Evolutionary conservation across 2,329 filamentous ascomycete species (phyloP), one percentile per base, ranked within the genome.

Genomic region (Colletotrichum tamarilloi): DNA sequence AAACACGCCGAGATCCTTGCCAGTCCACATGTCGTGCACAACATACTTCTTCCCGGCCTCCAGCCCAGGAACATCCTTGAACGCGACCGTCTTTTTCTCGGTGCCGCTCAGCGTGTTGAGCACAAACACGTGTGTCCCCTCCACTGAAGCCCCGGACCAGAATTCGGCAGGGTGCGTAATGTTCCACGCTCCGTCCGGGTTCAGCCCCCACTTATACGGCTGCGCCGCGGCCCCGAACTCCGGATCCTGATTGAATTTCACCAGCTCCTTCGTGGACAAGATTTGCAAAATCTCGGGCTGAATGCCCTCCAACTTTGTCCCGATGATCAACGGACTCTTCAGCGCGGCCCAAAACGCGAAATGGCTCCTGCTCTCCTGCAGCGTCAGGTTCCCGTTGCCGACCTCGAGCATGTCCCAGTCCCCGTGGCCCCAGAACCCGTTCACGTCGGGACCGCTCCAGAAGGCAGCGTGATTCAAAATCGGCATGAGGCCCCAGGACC

Each of bases 371-470:
- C 84, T 84, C 79, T 89, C 86, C 1, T 81, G 82, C 0, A 79
- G 49, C 0, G 84, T 87, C 57, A 89, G 78, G 26, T 85, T 79
- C 0, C 83, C 84, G 75, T 88, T 89, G 26, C 87, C 87, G 7
- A 89, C 81, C 76, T 88, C 86, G 8, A 85, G 82, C 83, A 88
- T 88, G 66, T 89, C 87, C 12, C 83, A 81, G 74, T 90, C 87
- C 5, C 85, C 85, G 75, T 86, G 85, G 12, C 86, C 85, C 80
- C 85, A 88, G 74, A 89, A 89, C 38, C 84, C 79, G 32, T 82
- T 83, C 5, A 80, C 78, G 9, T 52, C 64, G 7, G 69, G 53
- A 19, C n/a, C 46, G 67, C 87, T 81, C 72, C 84, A 78, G 76
- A 88, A 87, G 32, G 82, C 82, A n/a, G 86, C 87, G 38, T 86